Conservation (phyloP, 371 early-diverging fungal genomes). For the Enteropsectra breve region DNA sequence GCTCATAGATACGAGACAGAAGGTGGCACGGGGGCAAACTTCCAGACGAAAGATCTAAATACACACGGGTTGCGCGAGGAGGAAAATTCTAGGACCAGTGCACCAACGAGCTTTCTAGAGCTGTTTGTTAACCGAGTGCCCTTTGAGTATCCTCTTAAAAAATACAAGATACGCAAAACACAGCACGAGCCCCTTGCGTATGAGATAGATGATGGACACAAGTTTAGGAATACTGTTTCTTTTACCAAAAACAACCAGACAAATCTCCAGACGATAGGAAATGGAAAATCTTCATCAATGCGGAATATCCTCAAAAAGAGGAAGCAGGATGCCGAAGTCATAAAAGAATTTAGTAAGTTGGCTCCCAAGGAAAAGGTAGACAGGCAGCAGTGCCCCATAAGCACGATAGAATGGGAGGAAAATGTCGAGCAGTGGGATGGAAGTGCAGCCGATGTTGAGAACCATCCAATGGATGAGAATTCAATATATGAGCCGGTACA, state of each 20-base stretch:
- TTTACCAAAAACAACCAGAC: slow-evolving; percentile 32
- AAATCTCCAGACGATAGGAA: slow-evolving; percentile 32
- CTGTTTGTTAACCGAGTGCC: slow-evolving; percentile 42
- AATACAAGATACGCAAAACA: slow-evolving; percentile 44
- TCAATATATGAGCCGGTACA: neutral
- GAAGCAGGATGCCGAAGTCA: slow-evolving; percentile 46
- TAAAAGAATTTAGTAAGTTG: slow-evolving; percentile 19
- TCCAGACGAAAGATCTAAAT: no score
- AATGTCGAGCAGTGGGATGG: slow-evolving; percentile 15
- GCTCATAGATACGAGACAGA: no score
- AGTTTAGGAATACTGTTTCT: slow-evolving; percentile 47
- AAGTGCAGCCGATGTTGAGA: neutral
- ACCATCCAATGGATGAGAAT: neutral
- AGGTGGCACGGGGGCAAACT: no score
- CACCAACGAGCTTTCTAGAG: slow-evolving; percentile 48
- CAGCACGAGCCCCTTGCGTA: slow-evolving; percentile 45
- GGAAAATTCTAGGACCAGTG: no score
- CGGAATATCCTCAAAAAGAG: slow-evolving; percentile 42
- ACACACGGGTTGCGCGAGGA: no score
- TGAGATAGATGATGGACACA: slow-evolving; percentile 56
- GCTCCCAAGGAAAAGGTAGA: slow-evolving; percentile 15
- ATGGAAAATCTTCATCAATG: slow-evolving; percentile 20
- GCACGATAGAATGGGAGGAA: slow-evolving; percentile 58
- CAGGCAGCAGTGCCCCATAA: slow-evolving; percentile 46
- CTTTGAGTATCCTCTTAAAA: slow-evolving; percentile 57